These are phyloP conservation scores for Aspergillus sclerotiicarbonarius DNA, from an alignment of 495 filamentous ascomycete species.

Conservation along the genomic window DNA sequence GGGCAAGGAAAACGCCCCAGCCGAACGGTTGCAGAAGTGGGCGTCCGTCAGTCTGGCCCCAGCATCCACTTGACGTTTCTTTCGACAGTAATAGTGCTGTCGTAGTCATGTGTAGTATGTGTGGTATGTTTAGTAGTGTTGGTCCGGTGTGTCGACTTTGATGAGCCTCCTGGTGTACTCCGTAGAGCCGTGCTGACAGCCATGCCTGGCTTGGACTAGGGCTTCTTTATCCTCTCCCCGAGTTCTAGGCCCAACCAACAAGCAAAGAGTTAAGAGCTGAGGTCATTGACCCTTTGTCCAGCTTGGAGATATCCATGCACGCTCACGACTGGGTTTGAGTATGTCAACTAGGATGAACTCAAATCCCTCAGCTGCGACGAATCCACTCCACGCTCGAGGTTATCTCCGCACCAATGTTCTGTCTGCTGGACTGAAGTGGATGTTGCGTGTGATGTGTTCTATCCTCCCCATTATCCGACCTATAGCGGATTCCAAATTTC, in stretches of 20 bases:
- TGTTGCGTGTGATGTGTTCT: constrained; percentile 28
- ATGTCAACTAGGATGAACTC: background rate
- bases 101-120: background rate
- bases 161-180: background rate
- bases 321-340: background rate
- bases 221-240: background rate
- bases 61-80: constrained; percentile 7
- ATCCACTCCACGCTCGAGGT: background rate
- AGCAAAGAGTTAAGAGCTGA: background rate
- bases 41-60: constrained; percentile 3
- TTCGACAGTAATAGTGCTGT: background rate
- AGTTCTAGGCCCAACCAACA: background rate
- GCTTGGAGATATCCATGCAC: background rate
- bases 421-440: background rate
- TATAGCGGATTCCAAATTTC: constrained; percentile 18
- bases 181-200: too few species aligned
- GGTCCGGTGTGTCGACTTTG: background rate
- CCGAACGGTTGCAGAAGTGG: constrained; percentile 18
- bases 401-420: constrained; percentile 4
- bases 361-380: constrained; percentile 1
- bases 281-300: constrained; percentile 5
- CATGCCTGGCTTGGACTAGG: background rate
- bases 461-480: constrained; percentile 10
- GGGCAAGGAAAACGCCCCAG: constrained; percentile 15
- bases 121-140: too few species aligned